These are phyloP conservation scores for Abelmoschus esculentus DNA, from an alignment of 345 rosid species.

Conservation along the genomic window DNA sequence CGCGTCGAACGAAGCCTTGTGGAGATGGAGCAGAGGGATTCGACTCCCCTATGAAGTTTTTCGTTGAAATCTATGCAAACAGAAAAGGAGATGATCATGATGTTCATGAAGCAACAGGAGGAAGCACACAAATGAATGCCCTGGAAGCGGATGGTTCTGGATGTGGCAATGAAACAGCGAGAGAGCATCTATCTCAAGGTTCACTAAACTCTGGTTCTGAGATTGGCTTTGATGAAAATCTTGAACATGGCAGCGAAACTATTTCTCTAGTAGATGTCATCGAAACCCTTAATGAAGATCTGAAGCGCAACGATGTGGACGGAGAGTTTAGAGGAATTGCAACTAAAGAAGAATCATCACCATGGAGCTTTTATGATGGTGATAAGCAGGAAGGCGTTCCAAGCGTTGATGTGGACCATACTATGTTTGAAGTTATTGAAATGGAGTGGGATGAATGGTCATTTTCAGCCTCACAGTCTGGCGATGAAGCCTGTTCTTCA, in stretches of 20 bases:
- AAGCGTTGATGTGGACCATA: constrained; percentile 15
- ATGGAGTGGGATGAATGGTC: constrained; percentile 48
- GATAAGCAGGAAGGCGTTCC: constrained; percentile 15
- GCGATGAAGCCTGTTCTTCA: constrained; percentile 13
- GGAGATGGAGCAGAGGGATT: constrained; percentile 7
- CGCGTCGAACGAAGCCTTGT: constrained; percentile 14
- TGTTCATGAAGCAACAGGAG: constrained; percentile 11
- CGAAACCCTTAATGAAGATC: constrained; percentile 7
- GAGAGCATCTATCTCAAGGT: constrained; percentile 29
- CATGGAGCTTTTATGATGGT: constrained; percentile 9
- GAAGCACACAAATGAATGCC: constrained; percentile 6
- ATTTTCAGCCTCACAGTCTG: constrained; percentile 16
- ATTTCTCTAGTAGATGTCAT: constrained; percentile 2
- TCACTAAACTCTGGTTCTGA: constrained; percentile 35
- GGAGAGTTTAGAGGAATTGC: constrained; percentile 7
- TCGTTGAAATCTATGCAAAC: constrained; percentile 37
- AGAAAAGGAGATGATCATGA: constrained; percentile 17
- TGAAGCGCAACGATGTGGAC: constrained; percentile 4
- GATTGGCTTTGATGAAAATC: constrained; percentile 23
- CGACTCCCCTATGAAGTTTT: constrained; percentile 18
- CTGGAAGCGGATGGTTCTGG: constrained; percentile 2
- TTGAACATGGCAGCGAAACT: not conserved
- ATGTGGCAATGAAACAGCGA: constrained; percentile 6
- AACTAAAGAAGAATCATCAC: constrained; percentile 12
- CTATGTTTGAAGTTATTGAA: constrained; percentile 24